phyloP scores from a whole-genome alignment of 2,329 filamentous ascomycete genomes.

The Aaosphaeria pasadenensis region DNA sequence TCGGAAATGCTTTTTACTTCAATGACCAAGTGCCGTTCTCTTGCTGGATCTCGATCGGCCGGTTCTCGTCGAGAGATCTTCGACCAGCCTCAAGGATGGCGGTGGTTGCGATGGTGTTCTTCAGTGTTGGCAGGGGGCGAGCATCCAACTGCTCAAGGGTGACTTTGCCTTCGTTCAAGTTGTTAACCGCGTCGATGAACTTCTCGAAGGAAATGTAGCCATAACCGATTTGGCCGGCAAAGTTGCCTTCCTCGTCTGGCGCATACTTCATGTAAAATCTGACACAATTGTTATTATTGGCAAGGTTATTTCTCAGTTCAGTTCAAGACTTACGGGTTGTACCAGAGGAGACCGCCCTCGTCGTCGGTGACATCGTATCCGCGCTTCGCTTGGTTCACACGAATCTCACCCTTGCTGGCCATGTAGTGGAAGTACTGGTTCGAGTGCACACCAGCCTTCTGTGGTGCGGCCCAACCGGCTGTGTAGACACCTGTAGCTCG shows the following conservation, averaged over 20 bases:
- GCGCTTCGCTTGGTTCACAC: slow-evolving; percentile 88
- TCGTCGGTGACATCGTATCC: slow-evolving; percentile 95
- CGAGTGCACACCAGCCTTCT: slow-evolving; percentile 89
- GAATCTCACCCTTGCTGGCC: slow-evolving; percentile 77
- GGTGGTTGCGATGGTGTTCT: slow-evolving; percentile 87
- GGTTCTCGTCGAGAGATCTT: slow-evolving; percentile 76
- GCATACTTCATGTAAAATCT: slow-evolving; percentile 91
- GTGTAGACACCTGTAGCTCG: slow-evolving; percentile 87
- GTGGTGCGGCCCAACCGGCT: slow-evolving; percentile 89
- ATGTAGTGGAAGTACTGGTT: slow-evolving; percentile 98
- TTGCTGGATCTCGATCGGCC: slow-evolving; percentile 71
- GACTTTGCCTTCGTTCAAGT: slow-evolving; percentile 70
- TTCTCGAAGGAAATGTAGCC: slow-evolving; percentile 95
- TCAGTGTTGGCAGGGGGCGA: slow-evolving; percentile 78
- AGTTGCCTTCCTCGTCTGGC: slow-evolving; percentile 92
- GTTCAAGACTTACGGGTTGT: slow-evolving; percentile 65
- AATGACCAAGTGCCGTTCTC: slow-evolving; percentile 67
- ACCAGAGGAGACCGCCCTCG: slow-evolving; percentile 69
- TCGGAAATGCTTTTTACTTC: slow-evolving; percentile 37
- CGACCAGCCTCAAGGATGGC: slow-evolving; percentile 88
- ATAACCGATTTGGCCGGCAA: slow-evolving; percentile 85
- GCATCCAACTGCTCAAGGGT: slow-evolving; percentile 75
- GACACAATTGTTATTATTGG: slow-evolving; percentile 5
- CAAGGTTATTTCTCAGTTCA: too few species aligned
- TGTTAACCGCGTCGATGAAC: slow-evolving; percentile 82